A percentile compares a stretch with the other conserved stretches of the same genome.
phyloP scores from a whole-genome alignment of 108 stramenopile species.

The Cyclotella choctawhatcheeana region DNA sequence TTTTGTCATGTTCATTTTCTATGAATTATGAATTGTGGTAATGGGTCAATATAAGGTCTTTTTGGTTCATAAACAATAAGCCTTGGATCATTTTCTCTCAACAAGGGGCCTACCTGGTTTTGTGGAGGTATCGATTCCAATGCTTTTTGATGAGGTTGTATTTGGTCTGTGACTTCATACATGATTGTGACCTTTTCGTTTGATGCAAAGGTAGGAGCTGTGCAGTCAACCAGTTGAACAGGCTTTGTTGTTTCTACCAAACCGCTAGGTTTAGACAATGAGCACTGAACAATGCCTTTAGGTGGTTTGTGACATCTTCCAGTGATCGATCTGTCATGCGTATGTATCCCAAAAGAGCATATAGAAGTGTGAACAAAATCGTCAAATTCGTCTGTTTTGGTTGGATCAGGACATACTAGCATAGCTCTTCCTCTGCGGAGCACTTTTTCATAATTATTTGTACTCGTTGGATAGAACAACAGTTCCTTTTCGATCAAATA shows the following conservation, averaged over 20 bases:
- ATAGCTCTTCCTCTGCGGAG: not conserved
- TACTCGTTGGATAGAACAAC: constrained; percentile 4
- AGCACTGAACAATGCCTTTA: constrained; percentile 5
- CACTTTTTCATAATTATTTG: not conserved
- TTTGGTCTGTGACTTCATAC: no score
- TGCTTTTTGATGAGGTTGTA: not conserved
- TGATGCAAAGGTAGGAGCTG: no score
- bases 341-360: not conserved
- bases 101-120: not conserved
- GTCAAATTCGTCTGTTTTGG: not conserved
- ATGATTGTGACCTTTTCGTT: no score
- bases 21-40: constrained; percentile 5
- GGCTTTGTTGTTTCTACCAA: constrained; percentile 10
- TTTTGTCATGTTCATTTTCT: no score
- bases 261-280: constrained; percentile 18
- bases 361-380: not conserved
- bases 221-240: constrained; percentile 15
- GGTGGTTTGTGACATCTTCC: constrained; percentile 29
- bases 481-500: constrained; percentile 21
- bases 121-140: not conserved
- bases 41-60: not conserved
- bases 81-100: constrained; percentile 15
- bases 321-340: constrained; percentile 18
- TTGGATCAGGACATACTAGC: not conserved
- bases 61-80: constrained; percentile 20